Conservation (phyloP, 2,329 filamentous ascomycete genomes). For the Coniochaeta sp. region DNA sequence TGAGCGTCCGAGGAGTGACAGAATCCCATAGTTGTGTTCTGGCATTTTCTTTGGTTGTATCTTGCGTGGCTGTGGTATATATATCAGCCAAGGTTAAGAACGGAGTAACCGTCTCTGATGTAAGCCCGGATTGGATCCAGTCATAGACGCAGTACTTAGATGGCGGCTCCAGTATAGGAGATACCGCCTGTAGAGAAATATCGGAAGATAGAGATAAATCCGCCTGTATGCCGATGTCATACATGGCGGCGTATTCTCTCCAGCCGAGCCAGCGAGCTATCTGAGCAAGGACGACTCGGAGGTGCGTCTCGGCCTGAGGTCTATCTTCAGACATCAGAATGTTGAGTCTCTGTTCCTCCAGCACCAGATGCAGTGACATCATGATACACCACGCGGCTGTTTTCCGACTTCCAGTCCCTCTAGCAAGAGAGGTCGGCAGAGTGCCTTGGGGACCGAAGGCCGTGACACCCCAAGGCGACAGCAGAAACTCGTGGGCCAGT, state of each 20-base stretch:
- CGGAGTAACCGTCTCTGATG: conserved; percentile 22
- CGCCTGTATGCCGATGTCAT: conserved; percentile 46
- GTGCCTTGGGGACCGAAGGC: conserved; percentile 50
- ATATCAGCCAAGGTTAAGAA: conserved; percentile 39
- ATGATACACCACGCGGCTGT: conserved; percentile 61
- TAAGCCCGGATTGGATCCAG: conserved; percentile 45
- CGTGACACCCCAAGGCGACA: conserved; percentile 47
- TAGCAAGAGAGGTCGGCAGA: conserved; percentile 52
- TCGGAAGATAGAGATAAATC: conserved; percentile 20
- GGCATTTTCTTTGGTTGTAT: conserved; percentile 25
- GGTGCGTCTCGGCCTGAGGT: conserved; percentile 35
- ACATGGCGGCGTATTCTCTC: conserved; percentile 37
- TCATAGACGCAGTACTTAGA: conserved; percentile 32
- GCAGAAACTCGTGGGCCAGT: conserved; percentile 59
- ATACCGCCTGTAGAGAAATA: not conserved
- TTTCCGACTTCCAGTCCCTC: conserved; percentile 48
- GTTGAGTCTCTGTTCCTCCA: conserved; percentile 83
- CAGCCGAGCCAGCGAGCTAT: conserved; percentile 78
- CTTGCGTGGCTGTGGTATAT: conserved; percentile 30
- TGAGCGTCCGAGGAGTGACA: conserved; percentile 59
- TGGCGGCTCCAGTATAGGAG: conserved; percentile 18
- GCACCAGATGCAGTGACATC: conserved; percentile 74
- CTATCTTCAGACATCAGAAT: conserved; percentile 40
- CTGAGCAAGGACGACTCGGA: conserved; percentile 74
- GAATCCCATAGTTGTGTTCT: conserved; percentile 34